A percentile compares a stretch with the other conserved stretches of the same genome.
phyloP scores from a whole-genome alignment of 306 rosid species.

The Pueraria montana region DNA sequence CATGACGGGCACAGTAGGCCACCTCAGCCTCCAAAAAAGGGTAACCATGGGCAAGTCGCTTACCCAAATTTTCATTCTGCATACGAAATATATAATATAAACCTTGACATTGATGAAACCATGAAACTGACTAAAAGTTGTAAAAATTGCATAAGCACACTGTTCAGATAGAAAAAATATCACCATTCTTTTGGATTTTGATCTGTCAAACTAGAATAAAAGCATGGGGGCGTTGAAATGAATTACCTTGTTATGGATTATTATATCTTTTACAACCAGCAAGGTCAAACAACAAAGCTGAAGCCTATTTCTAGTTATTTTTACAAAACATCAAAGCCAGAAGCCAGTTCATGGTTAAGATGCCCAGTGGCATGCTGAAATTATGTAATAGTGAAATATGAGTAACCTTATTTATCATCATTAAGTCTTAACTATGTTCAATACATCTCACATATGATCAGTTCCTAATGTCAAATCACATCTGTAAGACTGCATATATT shows the following conservation, averaged over 20 bases:
- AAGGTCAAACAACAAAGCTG: background rate
- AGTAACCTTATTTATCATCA: background rate
- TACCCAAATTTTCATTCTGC: conserved; percentile 85
- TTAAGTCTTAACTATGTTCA: background rate
- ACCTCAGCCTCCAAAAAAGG: conserved; percentile 94
- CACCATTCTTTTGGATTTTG: conserved; percentile 7
- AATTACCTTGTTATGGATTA: background rate
- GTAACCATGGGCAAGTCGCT: conserved; percentile 93
- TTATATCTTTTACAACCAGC: background rate
- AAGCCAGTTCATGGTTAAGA: background rate
- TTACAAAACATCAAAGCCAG: background rate
- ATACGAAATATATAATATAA: conserved; percentile 27
- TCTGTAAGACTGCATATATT: background rate
- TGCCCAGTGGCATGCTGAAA: background rate
- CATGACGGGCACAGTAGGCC: conserved; percentile 92
- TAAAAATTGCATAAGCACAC: conserved; percentile 3
- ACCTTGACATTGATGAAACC: conserved; percentile 14
- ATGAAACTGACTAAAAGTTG: background rate
- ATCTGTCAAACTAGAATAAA: background rate
- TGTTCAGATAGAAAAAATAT: background rate
- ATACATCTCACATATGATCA: background rate
- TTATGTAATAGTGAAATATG: background rate
- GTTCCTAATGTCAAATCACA: background rate
- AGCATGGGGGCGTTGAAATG: background rate
- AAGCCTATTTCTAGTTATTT: background rate